Evolutionary conservation across 257 asterid species (phyloP).

Genomic region (Penstemon eatonii): DNA sequence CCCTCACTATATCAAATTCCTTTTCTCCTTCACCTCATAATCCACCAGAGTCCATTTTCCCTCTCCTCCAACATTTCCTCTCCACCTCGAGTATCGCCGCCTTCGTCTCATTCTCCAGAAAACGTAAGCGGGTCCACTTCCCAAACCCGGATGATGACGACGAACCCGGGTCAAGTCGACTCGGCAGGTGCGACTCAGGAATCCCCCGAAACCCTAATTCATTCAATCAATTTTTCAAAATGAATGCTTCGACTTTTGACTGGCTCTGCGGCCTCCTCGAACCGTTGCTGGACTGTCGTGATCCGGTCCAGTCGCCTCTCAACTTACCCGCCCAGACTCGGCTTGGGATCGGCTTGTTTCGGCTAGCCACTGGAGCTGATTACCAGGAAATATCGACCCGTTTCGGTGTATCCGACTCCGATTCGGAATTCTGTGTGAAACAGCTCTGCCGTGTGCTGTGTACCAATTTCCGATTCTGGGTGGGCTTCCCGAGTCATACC

Average conservation of each 20-base stretch:
- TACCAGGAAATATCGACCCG: slow-evolving; percentile 48
- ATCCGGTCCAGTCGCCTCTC: slow-evolving; percentile 71
- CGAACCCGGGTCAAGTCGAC: slow-evolving; percentile 20
- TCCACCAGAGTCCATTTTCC: slow-evolving; percentile 26
- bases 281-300: slow-evolving; percentile 85
- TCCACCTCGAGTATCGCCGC: slow-evolving; percentile 51
- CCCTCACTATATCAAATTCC: slow-evolving; percentile 28
- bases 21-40: slow-evolving; percentile 24
- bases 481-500: slow-evolving; percentile 56
- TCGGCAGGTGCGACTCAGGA: slow-evolving; percentile 26
- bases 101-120: slow-evolving; percentile 41
- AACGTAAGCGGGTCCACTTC: slow-evolving; percentile 57
- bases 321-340: slow-evolving; percentile 58
- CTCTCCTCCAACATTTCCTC: slow-evolving; percentile 54
- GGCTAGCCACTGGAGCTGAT: slow-evolving; percentile 77
- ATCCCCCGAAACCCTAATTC: slow-evolving; percentile 52
- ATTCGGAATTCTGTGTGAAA: slow-evolving; percentile 63
- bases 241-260: slow-evolving; percentile 69
- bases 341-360: slow-evolving; percentile 75
- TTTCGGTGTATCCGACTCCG: slow-evolving; percentile 53
- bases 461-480: slow-evolving; percentile 89
- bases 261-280: slow-evolving; percentile 88
- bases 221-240: slow-evolving; percentile 54
- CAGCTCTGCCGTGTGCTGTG: slow-evolving; percentile 89
- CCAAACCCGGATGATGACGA: slow-evolving; percentile 20